phyloP scores from a whole-genome alignment of 139 green algal genomes.

The Volvox africanus region DNA sequence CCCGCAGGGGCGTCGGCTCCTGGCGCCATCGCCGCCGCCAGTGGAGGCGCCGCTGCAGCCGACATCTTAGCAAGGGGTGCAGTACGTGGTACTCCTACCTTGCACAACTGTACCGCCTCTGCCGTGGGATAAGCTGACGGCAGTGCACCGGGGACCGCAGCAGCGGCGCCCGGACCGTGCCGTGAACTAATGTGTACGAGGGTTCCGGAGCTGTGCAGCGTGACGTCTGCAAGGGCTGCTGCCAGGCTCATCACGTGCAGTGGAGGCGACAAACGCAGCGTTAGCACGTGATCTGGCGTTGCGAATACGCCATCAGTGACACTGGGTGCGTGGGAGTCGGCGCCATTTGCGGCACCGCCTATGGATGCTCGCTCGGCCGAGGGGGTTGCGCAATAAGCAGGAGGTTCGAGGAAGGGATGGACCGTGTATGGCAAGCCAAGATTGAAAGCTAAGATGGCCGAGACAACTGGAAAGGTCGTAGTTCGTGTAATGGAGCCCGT shows the following conservation, averaged over 20 bases:
- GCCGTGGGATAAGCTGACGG: neutral
- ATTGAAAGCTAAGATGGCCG: constrained; percentile 37
- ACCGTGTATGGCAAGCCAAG: constrained; percentile 36
- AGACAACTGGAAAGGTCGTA: neutral
- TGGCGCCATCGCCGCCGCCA: neutral
- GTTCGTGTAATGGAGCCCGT: neutral
- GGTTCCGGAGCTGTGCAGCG: neutral
- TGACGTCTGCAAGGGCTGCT: neutral
- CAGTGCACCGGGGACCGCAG: neutral
- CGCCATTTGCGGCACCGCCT: neutral
- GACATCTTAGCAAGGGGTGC: neutral
- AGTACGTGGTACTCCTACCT: neutral
- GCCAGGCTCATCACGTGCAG: neutral
- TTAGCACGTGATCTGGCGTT: neutral
- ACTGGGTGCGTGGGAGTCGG: too few relatives aligned
- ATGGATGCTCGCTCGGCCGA: too few relatives aligned
- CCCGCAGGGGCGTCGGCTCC: neutral
- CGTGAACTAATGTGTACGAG: neutral
- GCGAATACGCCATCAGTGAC: too few relatives aligned
- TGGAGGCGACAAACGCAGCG: neutral
- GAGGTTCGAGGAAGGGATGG: constrained; percentile 11
- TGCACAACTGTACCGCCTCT: constrained; percentile 31
- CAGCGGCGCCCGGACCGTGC: neutral
- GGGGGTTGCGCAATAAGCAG: too few relatives aligned
- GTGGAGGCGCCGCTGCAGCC: neutral